These are phyloP conservation scores for Fusarium subglutinans DNA, from an alignment of 2,329 filamentous ascomycete genomes.

Conservation along the genomic window DNA sequence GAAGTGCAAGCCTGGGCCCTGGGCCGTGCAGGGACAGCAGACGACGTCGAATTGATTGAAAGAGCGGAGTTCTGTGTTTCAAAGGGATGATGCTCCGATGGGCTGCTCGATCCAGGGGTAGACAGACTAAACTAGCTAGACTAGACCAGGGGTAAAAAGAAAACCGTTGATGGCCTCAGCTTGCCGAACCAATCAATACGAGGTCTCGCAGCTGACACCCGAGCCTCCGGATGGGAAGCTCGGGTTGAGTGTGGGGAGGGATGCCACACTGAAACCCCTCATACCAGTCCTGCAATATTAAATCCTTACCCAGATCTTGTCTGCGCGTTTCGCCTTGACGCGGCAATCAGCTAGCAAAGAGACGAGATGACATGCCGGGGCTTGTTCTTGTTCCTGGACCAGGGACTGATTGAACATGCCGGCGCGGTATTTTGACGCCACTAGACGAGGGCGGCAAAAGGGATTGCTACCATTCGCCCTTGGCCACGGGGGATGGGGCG, in stretches of 20 bases:
- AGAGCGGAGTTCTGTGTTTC: conserved; percentile 27
- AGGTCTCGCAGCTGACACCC: conserved; percentile 2
- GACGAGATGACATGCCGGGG: conserved; percentile 33
- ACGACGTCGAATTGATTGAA: conserved; percentile 23
- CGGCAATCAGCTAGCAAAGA: conserved; percentile 14
- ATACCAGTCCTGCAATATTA: conserved; percentile 26
- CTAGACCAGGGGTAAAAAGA: conserved; percentile 29
- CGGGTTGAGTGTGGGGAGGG: conserved; percentile 20
- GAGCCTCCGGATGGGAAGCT: conserved; percentile 7
- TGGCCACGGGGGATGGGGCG: background rate
- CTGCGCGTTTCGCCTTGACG: conserved; percentile 19
- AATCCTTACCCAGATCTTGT: conserved; percentile 7
- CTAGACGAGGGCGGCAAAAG: background rate
- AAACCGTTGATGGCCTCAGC: conserved; percentile 19
- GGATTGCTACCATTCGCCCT: background rate
- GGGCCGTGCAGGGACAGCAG: background rate
- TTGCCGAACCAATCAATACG: conserved; percentile 13
- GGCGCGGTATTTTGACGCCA: conserved; percentile 17
- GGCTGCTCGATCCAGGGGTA: conserved; percentile 14
- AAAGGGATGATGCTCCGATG: conserved; percentile 21
- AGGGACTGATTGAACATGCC: background rate
- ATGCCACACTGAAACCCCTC: conserved; percentile 34
- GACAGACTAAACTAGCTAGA: background rate
- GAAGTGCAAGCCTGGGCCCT: conserved; percentile 13
- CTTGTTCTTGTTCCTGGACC: background rate